Base-by-base conservation (phyloP, 2,329 filamentous ascomycete species). In the Chaetomiaceae sp. region DNA sequence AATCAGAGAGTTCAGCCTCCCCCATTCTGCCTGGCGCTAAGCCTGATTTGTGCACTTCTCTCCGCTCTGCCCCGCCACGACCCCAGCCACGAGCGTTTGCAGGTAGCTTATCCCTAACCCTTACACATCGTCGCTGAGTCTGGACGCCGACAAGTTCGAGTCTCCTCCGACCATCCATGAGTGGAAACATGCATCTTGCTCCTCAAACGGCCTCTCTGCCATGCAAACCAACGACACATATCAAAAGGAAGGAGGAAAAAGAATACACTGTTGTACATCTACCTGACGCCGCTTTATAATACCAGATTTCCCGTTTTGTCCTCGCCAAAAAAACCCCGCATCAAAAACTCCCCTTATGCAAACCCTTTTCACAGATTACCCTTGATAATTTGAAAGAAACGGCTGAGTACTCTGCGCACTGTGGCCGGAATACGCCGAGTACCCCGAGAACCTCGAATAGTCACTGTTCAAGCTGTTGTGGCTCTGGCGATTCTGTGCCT, bases 1-100 rank as follows among this genome's bases (percentile, higher is more conserved):
- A 54, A 42, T 57, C 53, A 48, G 51, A 47, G 39, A 31, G 49
- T 41, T 60, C 49, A 57, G 53, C 58, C 54, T 58, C 54, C 55
- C 20, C 30, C 52, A 38, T 51, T 58, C 38, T 16, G 35, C 23
- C 14, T 21, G 16, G 25, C 33, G 35, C 48, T 47, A 41, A 48
- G 33, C 53, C 25, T 40, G 37, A 20, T 30, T 48, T 31, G 39
- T 45, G 44, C 20, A 31, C 20, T 16, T 5, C 25, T 35, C 20
- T 7, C 43, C 38, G 31, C 33, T 25, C 34, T 23, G 50, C 53
- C 43, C 48, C 38, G 41, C 53, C 49, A 55, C 40, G 21, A 42
- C 12, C 2, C 4, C 6, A n/a, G n/a, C n/a, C 14, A 23, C 23
- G n/a, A 21, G 25, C 10, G 25, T 27, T 27, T 27, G 3, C 25